These are phyloP conservation scores for Penicillium bovifimosum DNA, from an alignment of 495 filamentous ascomycete species.

Conservation along the genomic window DNA sequence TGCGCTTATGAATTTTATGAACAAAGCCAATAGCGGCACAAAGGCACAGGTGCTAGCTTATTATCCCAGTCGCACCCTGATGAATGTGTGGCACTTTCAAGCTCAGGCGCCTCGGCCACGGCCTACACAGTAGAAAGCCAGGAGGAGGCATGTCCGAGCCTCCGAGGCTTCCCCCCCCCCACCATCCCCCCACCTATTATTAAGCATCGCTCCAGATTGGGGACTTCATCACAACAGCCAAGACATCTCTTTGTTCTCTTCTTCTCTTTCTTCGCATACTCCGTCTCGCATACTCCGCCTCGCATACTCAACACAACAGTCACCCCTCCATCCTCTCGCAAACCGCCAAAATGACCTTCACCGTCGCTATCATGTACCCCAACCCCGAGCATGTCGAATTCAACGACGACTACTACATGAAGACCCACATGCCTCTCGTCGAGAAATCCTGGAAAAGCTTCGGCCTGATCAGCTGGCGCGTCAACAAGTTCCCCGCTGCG, in stretches of 20 bases:
- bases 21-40: too few species aligned
- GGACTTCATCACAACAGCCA: not conserved
- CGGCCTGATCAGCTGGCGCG: conserved; percentile 17
- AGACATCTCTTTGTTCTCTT: not conserved
- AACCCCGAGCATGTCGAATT: conserved; percentile 19
- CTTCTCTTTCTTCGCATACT: not conserved
- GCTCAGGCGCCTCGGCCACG: conserved; percentile 6
- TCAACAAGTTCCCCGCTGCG: conserved; percentile 16
- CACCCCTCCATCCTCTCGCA: not conserved
- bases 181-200: not conserved
- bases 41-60: too few species aligned
- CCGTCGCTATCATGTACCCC: conserved; percentile 21
- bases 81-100: too few species aligned
- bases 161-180: too few species aligned
- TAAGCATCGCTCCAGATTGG: not conserved
- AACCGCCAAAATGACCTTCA: conserved; percentile 17
- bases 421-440: conserved; percentile 25
- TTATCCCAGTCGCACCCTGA: too few species aligned
- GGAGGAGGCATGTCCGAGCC: too few species aligned
- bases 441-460: conserved; percentile 17
- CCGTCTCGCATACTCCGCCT: not conserved
- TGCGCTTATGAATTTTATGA: too few species aligned
- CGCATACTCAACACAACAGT: not conserved
- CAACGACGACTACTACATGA: conserved; percentile 24
- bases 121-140: too few species aligned